Evolutionary conservation across 331 rosid genomes (phyloP).

Genomic region (Rosa hybrid): DNA sequence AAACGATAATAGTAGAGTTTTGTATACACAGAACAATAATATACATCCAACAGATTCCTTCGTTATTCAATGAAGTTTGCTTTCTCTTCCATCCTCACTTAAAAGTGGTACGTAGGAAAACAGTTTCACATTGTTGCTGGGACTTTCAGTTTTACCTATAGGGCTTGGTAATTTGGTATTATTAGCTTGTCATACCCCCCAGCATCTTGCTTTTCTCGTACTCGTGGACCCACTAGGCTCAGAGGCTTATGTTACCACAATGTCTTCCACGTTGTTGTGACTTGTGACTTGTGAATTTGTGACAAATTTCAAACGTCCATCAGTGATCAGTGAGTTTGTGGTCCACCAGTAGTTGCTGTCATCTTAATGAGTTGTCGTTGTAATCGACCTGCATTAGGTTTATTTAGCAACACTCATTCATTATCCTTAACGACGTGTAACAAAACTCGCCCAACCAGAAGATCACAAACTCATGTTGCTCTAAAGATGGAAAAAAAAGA

Average conservation of each 20-base stretch:
- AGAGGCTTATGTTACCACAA: background rate
- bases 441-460: background rate
- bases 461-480: background rate
- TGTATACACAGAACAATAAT: constrained; percentile 6
- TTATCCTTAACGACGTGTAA: background rate
- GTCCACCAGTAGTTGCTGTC: background rate
- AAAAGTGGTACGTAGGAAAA: background rate
- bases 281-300: too few relatives aligned
- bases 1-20: constrained; percentile 7
- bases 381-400: background rate
- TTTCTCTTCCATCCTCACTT: background rate
- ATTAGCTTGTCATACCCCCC: background rate
- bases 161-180: background rate
- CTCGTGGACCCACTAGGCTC: background rate
- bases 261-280: background rate
- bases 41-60: background rate
- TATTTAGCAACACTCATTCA: background rate
- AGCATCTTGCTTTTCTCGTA: background rate
- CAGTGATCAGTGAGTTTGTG: background rate
- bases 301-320: background rate
- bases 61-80: background rate
- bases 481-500: background rate
- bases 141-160: background rate
- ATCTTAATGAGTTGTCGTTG: background rate
- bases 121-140: background rate